A percentile compares a stretch with the other conserved stretches of the same genome.
These are phyloP conservation scores for Fusarium sambucinum DNA, from an alignment of 2,329 filamentous ascomycete species.

Conservation along the genomic window DNA sequence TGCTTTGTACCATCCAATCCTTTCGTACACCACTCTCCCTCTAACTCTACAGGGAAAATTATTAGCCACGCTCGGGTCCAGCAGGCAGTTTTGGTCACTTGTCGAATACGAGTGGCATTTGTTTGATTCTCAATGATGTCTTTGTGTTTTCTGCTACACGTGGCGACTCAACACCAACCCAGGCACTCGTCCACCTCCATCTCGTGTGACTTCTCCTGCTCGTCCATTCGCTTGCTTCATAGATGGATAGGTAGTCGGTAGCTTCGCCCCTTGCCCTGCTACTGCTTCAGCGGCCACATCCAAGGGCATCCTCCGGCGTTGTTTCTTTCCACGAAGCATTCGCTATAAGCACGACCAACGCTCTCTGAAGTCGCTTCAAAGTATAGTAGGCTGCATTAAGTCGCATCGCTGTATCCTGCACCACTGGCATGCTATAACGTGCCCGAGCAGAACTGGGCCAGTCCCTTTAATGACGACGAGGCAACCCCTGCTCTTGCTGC, in stretches of 20 bases:
- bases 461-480: slow-evolving; percentile 30
- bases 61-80: neutral
- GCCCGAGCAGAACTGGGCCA: slow-evolving; percentile 36
- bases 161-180: slow-evolving; percentile 43
- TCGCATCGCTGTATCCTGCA: slow-evolving; percentile 39
- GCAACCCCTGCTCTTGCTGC: slow-evolving; percentile 33
- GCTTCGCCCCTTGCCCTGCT: slow-evolving; percentile 30
- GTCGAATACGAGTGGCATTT: slow-evolving; percentile 42
- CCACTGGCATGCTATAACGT: slow-evolving; percentile 36
- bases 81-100: neutral
- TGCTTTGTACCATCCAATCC: neutral
- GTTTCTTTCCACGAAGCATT: slow-evolving; percentile 29
- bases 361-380: slow-evolving; percentile 41
- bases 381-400: slow-evolving; percentile 43
- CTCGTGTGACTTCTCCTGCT: slow-evolving; percentile 38
- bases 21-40: slow-evolving; percentile 10
- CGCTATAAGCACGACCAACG: slow-evolving; percentile 25
- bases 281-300: slow-evolving; percentile 33
- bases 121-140: slow-evolving; percentile 47
- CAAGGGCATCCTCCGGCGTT: slow-evolving; percentile 34
- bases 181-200: slow-evolving; percentile 42
- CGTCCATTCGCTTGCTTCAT: slow-evolving; percentile 39
- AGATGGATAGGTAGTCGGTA: slow-evolving; percentile 19
- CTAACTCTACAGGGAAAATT: neutral
- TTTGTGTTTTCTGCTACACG: slow-evolving; percentile 48